Percentiles rank a stretch among this genome's conserved stretches.
These are phyloP conservation scores for Aphanomyces stellatus DNA, from an alignment of 352 stramenopile species.

Conservation along the genomic window DNA sequence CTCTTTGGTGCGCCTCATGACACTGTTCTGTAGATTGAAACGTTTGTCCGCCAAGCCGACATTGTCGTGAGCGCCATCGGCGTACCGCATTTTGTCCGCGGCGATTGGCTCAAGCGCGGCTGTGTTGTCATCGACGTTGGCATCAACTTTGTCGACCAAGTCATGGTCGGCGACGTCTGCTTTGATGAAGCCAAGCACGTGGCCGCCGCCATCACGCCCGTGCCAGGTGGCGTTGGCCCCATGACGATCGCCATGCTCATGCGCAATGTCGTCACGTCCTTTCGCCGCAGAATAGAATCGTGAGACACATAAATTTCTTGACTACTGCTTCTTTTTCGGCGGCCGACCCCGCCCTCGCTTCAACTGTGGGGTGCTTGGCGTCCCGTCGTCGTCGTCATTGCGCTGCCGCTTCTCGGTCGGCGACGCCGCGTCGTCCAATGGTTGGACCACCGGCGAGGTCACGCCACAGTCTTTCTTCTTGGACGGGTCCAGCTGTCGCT, in stretches of 20 bases:
- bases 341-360: background rate
- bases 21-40: slow-evolving; percentile 26
- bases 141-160: slow-evolving; percentile 96
- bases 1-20: background rate
- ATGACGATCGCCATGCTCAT: slow-evolving; percentile 97
- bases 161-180: slow-evolving; percentile 96
- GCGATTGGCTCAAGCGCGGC: slow-evolving; percentile 94
- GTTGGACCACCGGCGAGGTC: background rate
- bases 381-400: background rate
- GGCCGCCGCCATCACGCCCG: slow-evolving; percentile 94
- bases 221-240: slow-evolving; percentile 94
- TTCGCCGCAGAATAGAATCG: background rate
- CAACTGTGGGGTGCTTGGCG: background rate
- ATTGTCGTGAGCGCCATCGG: slow-evolving; percentile 96
- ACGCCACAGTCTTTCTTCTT: background rate
- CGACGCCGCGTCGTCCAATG: background rate
- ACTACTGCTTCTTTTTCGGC: background rate
- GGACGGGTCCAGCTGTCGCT: background rate
- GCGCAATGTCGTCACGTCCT: slow-evolving; percentile 49
- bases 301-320: background rate
- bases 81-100: slow-evolving; percentile 90
- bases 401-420: background rate
- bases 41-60: slow-evolving; percentile 81
- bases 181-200: slow-evolving; percentile 81
- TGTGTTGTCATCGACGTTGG: slow-evolving; percentile 98